These are phyloP conservation scores for Gossypium schwendimanii DNA, from an alignment of 441 rosid species.

Conservation along the genomic window DNA sequence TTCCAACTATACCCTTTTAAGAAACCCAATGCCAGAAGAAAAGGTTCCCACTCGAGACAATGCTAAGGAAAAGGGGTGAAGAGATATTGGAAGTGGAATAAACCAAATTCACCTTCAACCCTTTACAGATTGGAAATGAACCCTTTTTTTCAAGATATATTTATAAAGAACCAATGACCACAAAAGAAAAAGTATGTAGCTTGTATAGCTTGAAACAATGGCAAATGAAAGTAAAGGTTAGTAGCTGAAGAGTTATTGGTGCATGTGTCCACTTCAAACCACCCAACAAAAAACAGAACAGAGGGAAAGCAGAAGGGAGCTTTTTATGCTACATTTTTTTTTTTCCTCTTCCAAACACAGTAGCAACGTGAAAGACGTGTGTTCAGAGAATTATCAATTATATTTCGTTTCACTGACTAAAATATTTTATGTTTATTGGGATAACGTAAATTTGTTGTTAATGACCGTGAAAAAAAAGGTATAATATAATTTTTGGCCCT, in stretches of 20 bases:
- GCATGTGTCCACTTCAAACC: constrained; percentile 13
- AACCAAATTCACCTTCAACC: constrained; percentile 1
- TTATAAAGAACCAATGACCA: not conserved
- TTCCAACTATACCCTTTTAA: not conserved
- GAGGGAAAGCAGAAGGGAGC: not conserved
- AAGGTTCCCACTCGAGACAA: not conserved
- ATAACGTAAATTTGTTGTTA: too few species aligned
- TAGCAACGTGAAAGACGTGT: constrained; percentile 35
- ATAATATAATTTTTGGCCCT: too few species aligned
- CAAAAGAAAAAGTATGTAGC: not conserved
- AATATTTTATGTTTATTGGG: not conserved
- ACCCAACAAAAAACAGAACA: not conserved
- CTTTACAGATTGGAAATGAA: not conserved
- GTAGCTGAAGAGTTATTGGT: not conserved
- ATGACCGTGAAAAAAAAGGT: too few species aligned
- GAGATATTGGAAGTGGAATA: not conserved
- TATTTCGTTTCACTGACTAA: not conserved
- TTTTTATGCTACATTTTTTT: not conserved
- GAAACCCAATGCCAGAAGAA: constrained; percentile 3
- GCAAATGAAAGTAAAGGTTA: not conserved
- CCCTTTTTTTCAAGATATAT: not conserved
- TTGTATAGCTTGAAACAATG: not conserved
- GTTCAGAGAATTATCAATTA: not conserved
- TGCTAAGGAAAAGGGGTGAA: not conserved
- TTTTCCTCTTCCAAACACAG: not conserved